Evolutionary conservation across 305 asterid genomes (phyloP), one percentile per base, ranked within the genome.

Genomic region (Fraxinus xanthoxyloides): DNA sequence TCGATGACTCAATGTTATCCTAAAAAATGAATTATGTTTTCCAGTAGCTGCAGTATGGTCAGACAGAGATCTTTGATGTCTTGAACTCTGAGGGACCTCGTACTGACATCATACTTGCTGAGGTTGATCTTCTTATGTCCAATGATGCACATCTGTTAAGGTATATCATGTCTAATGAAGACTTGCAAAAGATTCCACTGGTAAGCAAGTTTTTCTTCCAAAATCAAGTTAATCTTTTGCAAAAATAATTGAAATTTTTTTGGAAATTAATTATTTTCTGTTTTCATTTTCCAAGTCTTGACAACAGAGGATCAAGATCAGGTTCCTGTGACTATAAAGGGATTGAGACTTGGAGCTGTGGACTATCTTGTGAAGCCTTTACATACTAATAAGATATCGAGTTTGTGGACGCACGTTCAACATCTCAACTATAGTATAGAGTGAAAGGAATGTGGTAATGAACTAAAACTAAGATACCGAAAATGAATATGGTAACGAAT

Each of bases 331-430:
- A 63, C 90, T 3, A 31, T 87, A 28, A 91, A 91, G 84, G 95
- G 89, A 5, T 34, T 88, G 85, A 85, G 84, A 72, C 88, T 88
- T 51, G 95, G 92, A 83, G 95, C 89, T 46, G 85, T 85, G 7
- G 91, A 88, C 82, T 90, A 87, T 78, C 89, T 90, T 65, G 86
- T 91, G 85, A 91, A 89, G 86, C 93, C 94, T 72, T 81, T 91
- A 36, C 87, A 81, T 30, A 46, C 61, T 9, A 86, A 88, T 74
- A 88, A 77, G 82, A 82, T 89, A 38, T 82, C 86, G 48, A 84
- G 72, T 81, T 81, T 91, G 46, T 85, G 89, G 85, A 84, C 65
- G 87, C 86, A 87, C 82, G 51, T 74, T 67, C 88, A 61, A 79
- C 26, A 19, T 24, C 31, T 56, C 13, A 2, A 19, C 67, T 56